Base-by-base conservation (phyloP, 768 basidiomycete species). In the Lactarius hengduanensis region DNA sequence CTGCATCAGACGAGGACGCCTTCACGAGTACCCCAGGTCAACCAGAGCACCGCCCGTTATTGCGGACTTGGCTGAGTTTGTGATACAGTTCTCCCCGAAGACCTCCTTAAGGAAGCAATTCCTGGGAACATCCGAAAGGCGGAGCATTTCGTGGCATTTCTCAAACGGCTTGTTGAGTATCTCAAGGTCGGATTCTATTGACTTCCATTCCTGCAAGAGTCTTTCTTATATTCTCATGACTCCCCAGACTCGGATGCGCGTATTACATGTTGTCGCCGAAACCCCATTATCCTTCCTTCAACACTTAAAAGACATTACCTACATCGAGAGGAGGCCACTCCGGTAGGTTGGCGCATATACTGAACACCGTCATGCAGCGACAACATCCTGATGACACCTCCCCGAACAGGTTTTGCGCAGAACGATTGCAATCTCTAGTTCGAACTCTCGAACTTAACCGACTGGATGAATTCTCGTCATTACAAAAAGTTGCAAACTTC, bases 61-160 rank as follows among this genome's bases (percentile, higher is more conserved):
- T 18, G 59, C 62, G n/a, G 26, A 11, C 68, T 28, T 41, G 22
- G 66, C 59, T 64, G 58, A 67, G 15, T 26, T 26, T 9, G 15
- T 61, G 8, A 36, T 47, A 15, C 62, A 94, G 94, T 93, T 36
- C 80, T 99, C 2, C 96, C 97, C 26, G 94, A 96, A 65, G 97
- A 99, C 75, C 84, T 99, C 57, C 80, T 99, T 57, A 90, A 88
- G 61, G 97, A 99, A 78, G 96, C 97, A 7, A 84, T 99, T 58
- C 97, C 97, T 38, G 97, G 97, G 13, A 99, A 99, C 73, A 99
- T 99, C 66, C 84, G 97, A 56, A 97, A 98, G 76, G 97, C 97
- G 0, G 97, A 99, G 74, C 97, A 99, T 78, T 99, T 99, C 72
- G 94, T 98, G 18, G 96, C 97, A 0, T 99, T 99, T 79, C 78